Conservation (phyloP, 257 asterid species). For the Capsicum pubescens region DNA sequence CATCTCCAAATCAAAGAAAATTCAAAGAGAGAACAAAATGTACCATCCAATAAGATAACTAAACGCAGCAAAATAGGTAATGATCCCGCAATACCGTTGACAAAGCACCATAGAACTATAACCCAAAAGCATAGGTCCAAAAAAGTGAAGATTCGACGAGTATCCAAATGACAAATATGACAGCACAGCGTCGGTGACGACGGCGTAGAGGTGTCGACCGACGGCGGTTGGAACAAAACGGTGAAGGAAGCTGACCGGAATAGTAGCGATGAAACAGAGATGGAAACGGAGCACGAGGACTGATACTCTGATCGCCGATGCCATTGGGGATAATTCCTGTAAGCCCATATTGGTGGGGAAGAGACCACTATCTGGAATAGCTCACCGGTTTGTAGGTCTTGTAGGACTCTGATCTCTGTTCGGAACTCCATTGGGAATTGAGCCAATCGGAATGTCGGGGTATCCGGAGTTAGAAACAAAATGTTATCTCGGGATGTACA, state of each 20-base stretch:
- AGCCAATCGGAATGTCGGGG: too few species aligned
- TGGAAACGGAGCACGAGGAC: slow-evolving; percentile 90
- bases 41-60: slow-evolving; percentile 99
- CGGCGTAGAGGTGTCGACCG: slow-evolving; percentile 82
- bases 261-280: slow-evolving; percentile 81
- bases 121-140: slow-evolving; percentile 85
- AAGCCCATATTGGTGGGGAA: slow-evolving; percentile 52
- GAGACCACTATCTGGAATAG: too few species aligned
- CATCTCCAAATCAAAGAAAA: background rate
- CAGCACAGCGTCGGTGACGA: slow-evolving; percentile 70
- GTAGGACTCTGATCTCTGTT: too few species aligned
- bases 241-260: slow-evolving; percentile 86
- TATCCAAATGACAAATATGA: slow-evolving; percentile 86
- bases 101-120: slow-evolving; percentile 77
- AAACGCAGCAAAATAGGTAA: slow-evolving; percentile 74
- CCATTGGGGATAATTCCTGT: slow-evolving; percentile 89
- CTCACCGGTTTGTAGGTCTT: too few species aligned
- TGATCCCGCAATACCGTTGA: slow-evolving; percentile 72
- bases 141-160: slow-evolving; percentile 87
- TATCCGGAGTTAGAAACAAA: too few species aligned
- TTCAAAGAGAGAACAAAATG: slow-evolving; percentile 17
- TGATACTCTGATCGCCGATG: slow-evolving; percentile 87
- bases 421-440: too few species aligned
- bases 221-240: slow-evolving; percentile 80
- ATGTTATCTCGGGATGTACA: slow-evolving; percentile 35